These are phyloP conservation scores for Diacronema lutheri DNA, from an alignment of 78 protist genomes.

Conservation along the genomic window DNA sequence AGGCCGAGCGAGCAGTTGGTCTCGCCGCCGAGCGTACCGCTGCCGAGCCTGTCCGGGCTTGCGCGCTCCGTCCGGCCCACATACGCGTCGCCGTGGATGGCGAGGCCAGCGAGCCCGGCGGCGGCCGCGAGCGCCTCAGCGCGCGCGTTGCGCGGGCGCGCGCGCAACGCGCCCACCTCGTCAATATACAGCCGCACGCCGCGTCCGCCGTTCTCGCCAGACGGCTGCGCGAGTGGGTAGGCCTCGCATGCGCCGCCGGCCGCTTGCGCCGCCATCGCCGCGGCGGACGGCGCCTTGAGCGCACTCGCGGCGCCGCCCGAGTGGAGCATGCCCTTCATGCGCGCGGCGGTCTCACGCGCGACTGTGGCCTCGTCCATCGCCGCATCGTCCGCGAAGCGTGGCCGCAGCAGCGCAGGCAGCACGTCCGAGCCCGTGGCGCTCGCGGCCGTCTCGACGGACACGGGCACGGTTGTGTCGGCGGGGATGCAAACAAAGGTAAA, in stretches of 20 bases:
- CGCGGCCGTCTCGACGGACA: background rate
- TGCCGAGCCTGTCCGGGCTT: background rate
- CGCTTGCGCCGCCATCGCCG: background rate
- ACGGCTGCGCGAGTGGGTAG: background rate
- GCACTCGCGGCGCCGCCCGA: background rate
- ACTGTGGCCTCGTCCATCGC: background rate
- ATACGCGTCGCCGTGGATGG: conserved; percentile 14
- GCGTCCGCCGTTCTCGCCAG: background rate
- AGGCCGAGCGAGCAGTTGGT: background rate
- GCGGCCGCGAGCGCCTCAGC: background rate
- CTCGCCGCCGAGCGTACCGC: background rate
- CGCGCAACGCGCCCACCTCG: conserved; percentile 7
- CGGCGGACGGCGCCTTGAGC: background rate
- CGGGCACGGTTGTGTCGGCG: background rate
- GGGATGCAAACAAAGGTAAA: background rate
- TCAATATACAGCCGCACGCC: background rate
- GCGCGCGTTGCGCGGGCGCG: background rate
- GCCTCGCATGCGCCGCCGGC: conserved; percentile 9
- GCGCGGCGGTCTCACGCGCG: background rate
- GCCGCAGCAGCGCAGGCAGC: background rate
- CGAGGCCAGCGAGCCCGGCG: background rate
- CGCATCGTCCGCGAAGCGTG: background rate
- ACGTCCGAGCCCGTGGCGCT: background rate
- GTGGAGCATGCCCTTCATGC: background rate
- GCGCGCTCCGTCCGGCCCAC: background rate